Evolutionary conservation across 495 filamentous ascomycete genomes (phyloP).

Genomic region (Talaromyces ruber): DNA sequence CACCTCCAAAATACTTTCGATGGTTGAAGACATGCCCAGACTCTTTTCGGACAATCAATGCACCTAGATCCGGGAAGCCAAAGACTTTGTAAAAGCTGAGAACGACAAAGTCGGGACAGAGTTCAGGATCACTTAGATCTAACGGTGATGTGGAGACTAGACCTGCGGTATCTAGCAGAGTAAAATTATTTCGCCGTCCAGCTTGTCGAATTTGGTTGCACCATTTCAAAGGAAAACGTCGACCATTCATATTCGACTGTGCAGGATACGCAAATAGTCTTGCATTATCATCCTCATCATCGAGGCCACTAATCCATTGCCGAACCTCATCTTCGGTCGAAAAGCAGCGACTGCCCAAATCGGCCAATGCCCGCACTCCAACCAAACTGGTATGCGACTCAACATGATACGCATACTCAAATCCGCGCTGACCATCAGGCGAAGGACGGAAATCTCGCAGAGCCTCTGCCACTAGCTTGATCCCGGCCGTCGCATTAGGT

Average conservation of each 20-base stretch:
- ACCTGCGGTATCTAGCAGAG: conserved; percentile 85
- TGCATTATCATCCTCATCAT: conserved; percentile 11
- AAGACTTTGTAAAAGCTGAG: conserved; percentile 97
- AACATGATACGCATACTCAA: conserved; percentile 75
- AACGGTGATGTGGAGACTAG: conserved; percentile 69
- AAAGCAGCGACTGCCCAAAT: conserved; percentile 55
- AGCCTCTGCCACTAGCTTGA: conserved; percentile 76
- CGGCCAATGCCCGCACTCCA: conserved; percentile 68
- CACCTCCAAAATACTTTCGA: conserved; percentile 85
- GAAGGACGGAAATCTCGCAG: conserved; percentile 47
- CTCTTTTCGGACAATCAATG: conserved; percentile 70
- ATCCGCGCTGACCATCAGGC: conserved; percentile 36
- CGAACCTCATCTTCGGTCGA: conserved; percentile 55
- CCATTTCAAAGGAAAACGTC: conserved; percentile 67
- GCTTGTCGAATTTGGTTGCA: conserved; percentile 39
- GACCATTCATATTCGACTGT: conserved; percentile 93
- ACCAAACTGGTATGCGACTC: conserved; percentile 86
- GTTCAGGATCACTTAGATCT: conserved; percentile 51
- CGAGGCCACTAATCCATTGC: conserved; percentile 46
- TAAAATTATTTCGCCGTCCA: conserved; percentile 38
- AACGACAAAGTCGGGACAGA: conserved; percentile 78
- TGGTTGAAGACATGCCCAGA: conserved; percentile 52
- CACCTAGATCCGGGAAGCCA: conserved; percentile 88
- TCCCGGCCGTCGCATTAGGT: conserved; percentile 83
- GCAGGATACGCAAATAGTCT: conserved; percentile 76